Conservation (phyloP, 495 filamentous ascomycete species). For the Lophium mytilinum region DNA sequence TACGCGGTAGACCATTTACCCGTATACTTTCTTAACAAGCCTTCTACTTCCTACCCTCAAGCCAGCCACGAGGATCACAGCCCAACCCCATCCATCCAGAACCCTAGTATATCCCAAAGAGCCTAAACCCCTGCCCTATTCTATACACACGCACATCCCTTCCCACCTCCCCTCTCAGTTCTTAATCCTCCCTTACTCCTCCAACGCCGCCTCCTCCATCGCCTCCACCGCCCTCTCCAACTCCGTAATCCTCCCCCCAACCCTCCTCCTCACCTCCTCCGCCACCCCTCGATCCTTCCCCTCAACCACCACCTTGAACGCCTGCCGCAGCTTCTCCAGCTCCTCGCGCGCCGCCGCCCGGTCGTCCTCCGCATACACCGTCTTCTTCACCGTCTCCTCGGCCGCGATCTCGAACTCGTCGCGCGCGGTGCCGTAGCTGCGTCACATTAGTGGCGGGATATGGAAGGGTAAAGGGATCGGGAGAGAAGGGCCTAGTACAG, state of each 20-base stretch:
- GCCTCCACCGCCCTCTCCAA: constrained; percentile 43
- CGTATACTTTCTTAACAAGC: too few species aligned
- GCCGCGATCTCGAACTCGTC: constrained; percentile 51
- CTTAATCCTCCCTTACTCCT: constrained; percentile 20
- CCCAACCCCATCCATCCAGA: too few species aligned
- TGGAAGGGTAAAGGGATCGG: neutral
- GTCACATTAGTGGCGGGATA: neutral
- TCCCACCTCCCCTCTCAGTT: neutral
- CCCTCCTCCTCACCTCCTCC: constrained; percentile 43
- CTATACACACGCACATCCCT: neutral
- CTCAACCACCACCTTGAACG: constrained; percentile 37
- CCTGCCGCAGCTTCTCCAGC: constrained; percentile 40
- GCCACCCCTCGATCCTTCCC: constrained; percentile 30
- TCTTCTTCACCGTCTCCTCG: constrained; percentile 48
- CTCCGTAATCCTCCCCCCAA: constrained; percentile 45
- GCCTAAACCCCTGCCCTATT: too few species aligned
- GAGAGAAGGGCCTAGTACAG: constrained; percentile 23
- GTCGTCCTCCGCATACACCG: constrained; percentile 47
- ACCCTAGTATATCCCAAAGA: too few species aligned
- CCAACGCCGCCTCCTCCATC: constrained; percentile 40
- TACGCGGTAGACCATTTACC: too few species aligned
- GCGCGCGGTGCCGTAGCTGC: constrained; percentile 40
- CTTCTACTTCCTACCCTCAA: too few species aligned
- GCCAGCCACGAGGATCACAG: too few species aligned
- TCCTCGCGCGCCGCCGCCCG: constrained; percentile 45